Percentiles rank a stretch among this genome's conserved stretches.
Evolutionary conservation across 768 basidiomycete species (phyloP).

Genomic region (Collybia nuda): DNA sequence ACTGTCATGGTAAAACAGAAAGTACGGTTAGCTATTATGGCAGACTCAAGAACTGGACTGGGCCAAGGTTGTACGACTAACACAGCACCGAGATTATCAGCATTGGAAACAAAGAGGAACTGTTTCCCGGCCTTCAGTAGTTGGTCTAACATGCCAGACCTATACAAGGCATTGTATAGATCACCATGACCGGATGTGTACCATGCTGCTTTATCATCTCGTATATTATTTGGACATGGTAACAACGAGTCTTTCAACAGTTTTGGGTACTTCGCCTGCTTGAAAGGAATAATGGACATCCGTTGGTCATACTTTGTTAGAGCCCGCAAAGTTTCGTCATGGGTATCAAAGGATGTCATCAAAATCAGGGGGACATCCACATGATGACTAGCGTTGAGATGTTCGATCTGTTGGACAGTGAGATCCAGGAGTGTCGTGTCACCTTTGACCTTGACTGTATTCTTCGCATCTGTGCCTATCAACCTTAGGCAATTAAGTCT

Average conservation of each 20-base stretch:
- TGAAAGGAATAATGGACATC: slow-evolving; percentile 77
- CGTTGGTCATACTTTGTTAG: slow-evolving; percentile 86
- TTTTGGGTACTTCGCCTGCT: slow-evolving; percentile 85
- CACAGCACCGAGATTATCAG: slow-evolving; percentile 84
- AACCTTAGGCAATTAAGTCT: slow-evolving; percentile 23
- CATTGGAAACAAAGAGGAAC: slow-evolving; percentile 88
- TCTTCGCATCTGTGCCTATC: slow-evolving; percentile 73
- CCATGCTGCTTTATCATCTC: slow-evolving; percentile 77
- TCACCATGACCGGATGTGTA: slow-evolving; percentile 91
- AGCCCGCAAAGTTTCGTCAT: slow-evolving; percentile 84
- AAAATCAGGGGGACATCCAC: slow-evolving; percentile 85
- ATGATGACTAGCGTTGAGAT: slow-evolving; percentile 69
- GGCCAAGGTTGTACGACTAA: slow-evolving; percentile 47
- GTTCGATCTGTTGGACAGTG: slow-evolving; percentile 82
- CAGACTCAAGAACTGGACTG: background rate
- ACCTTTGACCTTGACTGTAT: slow-evolving; percentile 83
- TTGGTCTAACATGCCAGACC: slow-evolving; percentile 76
- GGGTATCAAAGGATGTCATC: slow-evolving; percentile 94
- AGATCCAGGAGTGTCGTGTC: slow-evolving; percentile 89
- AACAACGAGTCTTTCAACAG: slow-evolving; percentile 76
- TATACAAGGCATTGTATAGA: slow-evolving; percentile 74
- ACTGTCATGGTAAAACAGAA: slow-evolving; percentile 32
- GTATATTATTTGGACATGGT: slow-evolving; percentile 64
- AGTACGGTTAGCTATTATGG: slow-evolving; percentile 5
- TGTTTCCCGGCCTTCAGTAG: slow-evolving; percentile 82